Percentiles rank a stretch among this genome's conserved stretches.
These are phyloP conservation scores for Prillingera fragicola DNA, from an alignment of 1,284 basidiomycete species.

Conservation along the genomic window DNA sequence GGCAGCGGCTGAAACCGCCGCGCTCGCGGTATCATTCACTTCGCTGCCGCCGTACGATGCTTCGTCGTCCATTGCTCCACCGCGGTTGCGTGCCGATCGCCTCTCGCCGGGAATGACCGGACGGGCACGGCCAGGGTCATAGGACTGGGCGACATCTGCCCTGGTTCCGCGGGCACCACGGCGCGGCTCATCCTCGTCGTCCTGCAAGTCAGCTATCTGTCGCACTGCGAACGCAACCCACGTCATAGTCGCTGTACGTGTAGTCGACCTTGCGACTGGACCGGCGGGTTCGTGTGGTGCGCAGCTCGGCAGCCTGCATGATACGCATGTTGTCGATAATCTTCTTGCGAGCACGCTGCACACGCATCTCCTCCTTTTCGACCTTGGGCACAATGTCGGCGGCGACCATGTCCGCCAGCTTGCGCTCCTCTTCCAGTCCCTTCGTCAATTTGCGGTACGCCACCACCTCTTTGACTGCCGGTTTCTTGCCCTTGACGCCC, in stretches of 20 bases:
- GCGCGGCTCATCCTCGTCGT: slow-evolving; percentile 7
- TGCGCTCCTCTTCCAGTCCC: slow-evolving; percentile 32
- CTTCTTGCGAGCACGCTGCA: slow-evolving; percentile 8
- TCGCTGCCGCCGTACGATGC: slow-evolving; percentile 1
- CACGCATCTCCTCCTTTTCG: slow-evolving; percentile 38
- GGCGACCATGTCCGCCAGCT: slow-evolving; percentile 26
- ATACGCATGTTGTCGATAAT: slow-evolving; percentile 3
- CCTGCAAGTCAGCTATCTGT: slow-evolving; percentile 2
- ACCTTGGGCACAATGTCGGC: slow-evolving; percentile 29
- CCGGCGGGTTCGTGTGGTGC: slow-evolving; percentile 38
- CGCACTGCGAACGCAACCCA: slow-evolving; percentile 7
- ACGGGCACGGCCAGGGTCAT: slow-evolving; percentile 12
- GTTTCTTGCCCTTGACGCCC: slow-evolving; percentile 24
- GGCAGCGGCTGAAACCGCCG: not conserved
- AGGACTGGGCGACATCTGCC: not conserved
- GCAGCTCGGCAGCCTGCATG: slow-evolving; percentile 30
- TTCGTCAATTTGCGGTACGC: slow-evolving; percentile 21
- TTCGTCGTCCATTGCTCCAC: slow-evolving; percentile 6
- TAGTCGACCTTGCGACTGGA: slow-evolving; percentile 38
- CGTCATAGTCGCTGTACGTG: slow-evolving; percentile 28
- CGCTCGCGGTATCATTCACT: not conserved
- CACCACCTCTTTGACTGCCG: slow-evolving; percentile 12
- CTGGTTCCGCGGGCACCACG: slow-evolving; percentile 7
- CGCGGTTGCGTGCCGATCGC: slow-evolving; percentile 24
- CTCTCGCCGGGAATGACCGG: slow-evolving; percentile 40